Evolutionary conservation across 352 stramenopile genomes (phyloP).

Genomic region (Globisporangium parvum): DNA sequence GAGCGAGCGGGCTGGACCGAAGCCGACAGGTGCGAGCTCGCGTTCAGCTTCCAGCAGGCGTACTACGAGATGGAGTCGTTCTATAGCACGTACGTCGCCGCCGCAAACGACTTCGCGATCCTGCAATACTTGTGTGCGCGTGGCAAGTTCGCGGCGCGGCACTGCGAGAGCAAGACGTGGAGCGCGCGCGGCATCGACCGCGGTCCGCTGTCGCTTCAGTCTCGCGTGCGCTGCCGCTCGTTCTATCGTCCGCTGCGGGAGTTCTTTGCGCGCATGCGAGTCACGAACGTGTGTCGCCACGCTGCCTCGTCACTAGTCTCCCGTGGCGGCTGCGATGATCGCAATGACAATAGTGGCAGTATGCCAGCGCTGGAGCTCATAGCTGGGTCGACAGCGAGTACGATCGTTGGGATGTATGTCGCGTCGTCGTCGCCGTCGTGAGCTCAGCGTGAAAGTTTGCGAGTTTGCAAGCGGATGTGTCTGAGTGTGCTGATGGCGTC

Average conservation of each 20-base stretch:
- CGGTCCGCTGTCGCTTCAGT: not conserved
- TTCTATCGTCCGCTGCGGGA: conserved; percentile 5
- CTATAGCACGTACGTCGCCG: conserved; percentile 14
- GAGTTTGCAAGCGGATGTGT: not conserved
- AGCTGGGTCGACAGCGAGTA: not conserved
- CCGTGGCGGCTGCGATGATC: not conserved
- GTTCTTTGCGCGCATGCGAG: not conserved
- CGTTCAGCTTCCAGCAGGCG: conserved; percentile 16
- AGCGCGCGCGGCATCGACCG: not conserved
- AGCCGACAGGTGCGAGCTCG: conserved; percentile 12
- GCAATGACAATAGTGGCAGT: too few relatives aligned
- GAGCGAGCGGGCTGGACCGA: conserved; percentile 7
- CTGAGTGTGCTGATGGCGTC: too few relatives aligned
- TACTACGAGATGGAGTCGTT: conserved; percentile 16
- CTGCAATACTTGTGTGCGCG: conserved; percentile 8
- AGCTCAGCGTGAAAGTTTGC: not conserved
- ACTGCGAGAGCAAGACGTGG: not conserved
- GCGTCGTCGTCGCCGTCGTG: not conserved
- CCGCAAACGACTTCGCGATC: conserved; percentile 11
- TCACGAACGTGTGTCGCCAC: not conserved
- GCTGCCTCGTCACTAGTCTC: not conserved
- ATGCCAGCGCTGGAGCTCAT: conserved; percentile 2
- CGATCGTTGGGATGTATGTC: conserved; percentile 7
- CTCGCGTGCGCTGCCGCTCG: not conserved
- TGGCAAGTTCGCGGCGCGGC: not conserved